Evolutionary conservation across 1,284 basidiomycete species (phyloP).

Genomic region (Ganoderma lucidum): DNA sequence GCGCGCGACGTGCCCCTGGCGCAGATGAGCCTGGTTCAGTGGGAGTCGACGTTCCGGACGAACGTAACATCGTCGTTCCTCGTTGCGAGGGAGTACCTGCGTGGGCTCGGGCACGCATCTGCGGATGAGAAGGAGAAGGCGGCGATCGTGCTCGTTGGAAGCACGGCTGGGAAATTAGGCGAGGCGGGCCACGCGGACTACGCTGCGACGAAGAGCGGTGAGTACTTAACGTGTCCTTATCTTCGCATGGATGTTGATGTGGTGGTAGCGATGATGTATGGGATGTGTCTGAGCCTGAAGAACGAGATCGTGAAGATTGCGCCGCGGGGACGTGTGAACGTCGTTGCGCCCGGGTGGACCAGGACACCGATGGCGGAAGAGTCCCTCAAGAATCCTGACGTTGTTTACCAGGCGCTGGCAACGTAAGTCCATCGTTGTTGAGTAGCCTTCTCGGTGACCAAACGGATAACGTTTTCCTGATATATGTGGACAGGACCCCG

Average conservation of each 20-base stretch:
- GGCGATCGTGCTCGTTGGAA: slow-evolving; percentile 72
- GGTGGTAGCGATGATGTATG: slow-evolving; percentile 73
- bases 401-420: slow-evolving; percentile 63
- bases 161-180: slow-evolving; percentile 77
- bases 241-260: slow-evolving; percentile 23
- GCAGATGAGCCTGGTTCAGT: slow-evolving; percentile 69
- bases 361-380: slow-evolving; percentile 66
- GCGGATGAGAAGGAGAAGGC: slow-evolving; percentile 57
- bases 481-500: slow-evolving; percentile 57
- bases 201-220: slow-evolving; percentile 52
- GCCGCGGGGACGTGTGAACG: slow-evolving; percentile 74
- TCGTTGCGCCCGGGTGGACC: slow-evolving; percentile 75
- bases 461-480: not conserved
- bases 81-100: slow-evolving; percentile 67
- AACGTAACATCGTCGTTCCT: slow-evolving; percentile 79
- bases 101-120: slow-evolving; percentile 51
- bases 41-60: slow-evolving; percentile 67
- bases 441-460: not conserved
- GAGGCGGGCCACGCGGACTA: slow-evolving; percentile 75
- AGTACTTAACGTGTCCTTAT: not conserved
- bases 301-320: slow-evolving; percentile 85
- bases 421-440: slow-evolving; percentile 53
- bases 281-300: slow-evolving; percentile 72
- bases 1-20: slow-evolving; percentile 56
- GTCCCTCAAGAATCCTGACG: slow-evolving; percentile 52